Base-by-base conservation (phyloP, 495 filamentous ascomycete genomes). In the Sphaerosporella brunnea region DNA sequence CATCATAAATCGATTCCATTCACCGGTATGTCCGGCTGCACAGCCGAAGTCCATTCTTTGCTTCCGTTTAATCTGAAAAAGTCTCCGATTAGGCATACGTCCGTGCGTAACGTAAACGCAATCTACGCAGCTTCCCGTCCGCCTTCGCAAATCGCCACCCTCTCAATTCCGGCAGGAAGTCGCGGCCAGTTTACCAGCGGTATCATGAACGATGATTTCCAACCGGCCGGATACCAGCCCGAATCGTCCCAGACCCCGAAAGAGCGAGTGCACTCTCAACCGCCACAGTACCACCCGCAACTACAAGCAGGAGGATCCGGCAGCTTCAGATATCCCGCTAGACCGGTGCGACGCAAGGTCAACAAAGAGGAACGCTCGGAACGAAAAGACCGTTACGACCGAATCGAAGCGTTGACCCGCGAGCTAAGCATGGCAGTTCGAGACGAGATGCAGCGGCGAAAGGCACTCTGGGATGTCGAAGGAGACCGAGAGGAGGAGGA, bases 341-440 rank as follows among this genome's bases (percentile, higher is more conserved):
- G 16, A 51, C 36, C 28, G 48, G 37, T 8, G 13, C 50, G 35
- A 16, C 41, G 36, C 42, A 36, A 7, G 10, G 25, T 23, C 10
- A 55, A 48, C 9, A 50, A 54, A 50, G 24, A 54, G 25, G 40
- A 62, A 48, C 47, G 58, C 37, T 34, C 44, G 20, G 41, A 60
- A 45, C 47, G 58, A 36, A 44, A 48, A 34, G 41, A 18, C 13
- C 40, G 49, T 45, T 61, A 65, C 53, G 19, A 70, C 77, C 47
- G 66, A 79, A 8, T 83, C 2, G 79, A 80, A 0, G 78, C 72
- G 0, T 76, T 80, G 1, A 83, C 81, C 58, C 78, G 78, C 13
- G 77, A 80, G 56, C 69, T 82, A 65, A 64, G 78, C 4, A 74
- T 78, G 34, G 63, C 69, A 3, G 54, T 84, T 8, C 56, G 68